Percentiles rank a stretch among this genome's conserved stretches.
These are phyloP conservation scores for Colletotrichum tamarilloi DNA, from an alignment of 2,329 filamentous ascomycete genomes.

Conservation along the genomic window DNA sequence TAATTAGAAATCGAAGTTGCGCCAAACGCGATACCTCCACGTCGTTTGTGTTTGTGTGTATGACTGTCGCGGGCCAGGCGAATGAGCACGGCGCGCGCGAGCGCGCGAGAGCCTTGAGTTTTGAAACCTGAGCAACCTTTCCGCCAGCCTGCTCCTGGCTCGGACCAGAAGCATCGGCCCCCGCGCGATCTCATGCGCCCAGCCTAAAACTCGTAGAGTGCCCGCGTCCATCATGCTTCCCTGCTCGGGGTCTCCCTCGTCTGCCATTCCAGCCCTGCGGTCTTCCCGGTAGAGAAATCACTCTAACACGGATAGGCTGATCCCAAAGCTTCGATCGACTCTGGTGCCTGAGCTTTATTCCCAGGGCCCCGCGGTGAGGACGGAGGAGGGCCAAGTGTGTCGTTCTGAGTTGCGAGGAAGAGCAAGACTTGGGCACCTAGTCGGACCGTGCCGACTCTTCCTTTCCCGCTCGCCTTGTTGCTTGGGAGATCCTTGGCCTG, in stretches of 20 bases:
- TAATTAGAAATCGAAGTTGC: neutral
- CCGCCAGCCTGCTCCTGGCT: constrained; percentile 12
- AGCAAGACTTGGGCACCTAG: constrained; percentile 1
- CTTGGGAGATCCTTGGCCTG: constrained; percentile 10
- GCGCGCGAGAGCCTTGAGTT: constrained; percentile 1
- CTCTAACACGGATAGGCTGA: neutral
- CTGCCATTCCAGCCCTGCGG: neutral
- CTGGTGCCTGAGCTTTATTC: neutral
- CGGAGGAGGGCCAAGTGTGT: neutral
- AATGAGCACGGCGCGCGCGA: neutral
- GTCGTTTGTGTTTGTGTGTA: neutral
- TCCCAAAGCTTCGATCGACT: neutral
- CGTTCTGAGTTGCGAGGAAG: neutral
- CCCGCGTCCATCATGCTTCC: constrained; percentile 12
- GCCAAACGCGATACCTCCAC: too few relatives aligned
- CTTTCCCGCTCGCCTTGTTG: neutral
- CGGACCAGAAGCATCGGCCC: constrained; percentile 19
- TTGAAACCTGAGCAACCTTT: constrained; percentile 20
- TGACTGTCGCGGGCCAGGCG: neutral
- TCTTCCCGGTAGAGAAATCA: constrained; percentile 9
- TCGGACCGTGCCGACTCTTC: constrained; percentile 27
- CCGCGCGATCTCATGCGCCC: constrained; percentile 11
- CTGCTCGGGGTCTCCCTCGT: neutral
- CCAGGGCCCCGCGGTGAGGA: neutral
- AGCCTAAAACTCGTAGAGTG: constrained; percentile 11